Base-by-base conservation (phyloP, 2,329 filamentous ascomycete genomes). In the Talaromyces sp. region DNA sequence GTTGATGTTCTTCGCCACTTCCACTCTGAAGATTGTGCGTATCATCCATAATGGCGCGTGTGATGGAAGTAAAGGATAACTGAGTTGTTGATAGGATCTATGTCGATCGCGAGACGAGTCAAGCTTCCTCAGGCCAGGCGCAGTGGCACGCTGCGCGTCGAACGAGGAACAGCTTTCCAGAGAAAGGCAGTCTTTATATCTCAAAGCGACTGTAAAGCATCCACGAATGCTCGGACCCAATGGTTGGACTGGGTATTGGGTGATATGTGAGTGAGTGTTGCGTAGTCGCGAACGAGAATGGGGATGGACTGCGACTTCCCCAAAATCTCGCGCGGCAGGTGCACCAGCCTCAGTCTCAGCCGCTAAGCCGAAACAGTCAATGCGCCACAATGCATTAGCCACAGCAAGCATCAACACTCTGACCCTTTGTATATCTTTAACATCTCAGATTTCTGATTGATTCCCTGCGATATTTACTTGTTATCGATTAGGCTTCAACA, bases 41-140 rank as follows among this genome's bases (percentile, higher is more conserved):
- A 40, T 77, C 76, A 62, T 77, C 76, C 76, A 78, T 78, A 42
- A 33, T 72, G 63, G 66, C 68, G 67, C 68, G 65, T 66, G 67
- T 58, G 65, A 67, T 65, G 63, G 64, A 63, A 67, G 68, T 69
- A 63, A 66, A 69, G 66, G 64, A 64, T 66, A 67, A 64, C 67
- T 72, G 71, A 72, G 68, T 66, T 67, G 66, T 64, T 68, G 70
- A 70, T 69, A 40, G 71, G 67, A 66, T 69, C 67, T 67, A 71
- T 71, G 68, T 66, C 67, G 66, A 64, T 70, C 64, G 68, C 65
- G 67, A 66, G 65, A 59, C 56, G 65, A 65, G 54, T 37, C 58
- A 58, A 23, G 61, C 63, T 65, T 44, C 39, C 63, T 62, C 55
- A 59, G 40, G 42, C 54, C 55, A 28, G 25, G 54, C 46, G 64